Evolutionary conservation across 2,329 filamentous ascomycete genomes (phyloP).

Genomic region (Penicillium frequentans): DNA sequence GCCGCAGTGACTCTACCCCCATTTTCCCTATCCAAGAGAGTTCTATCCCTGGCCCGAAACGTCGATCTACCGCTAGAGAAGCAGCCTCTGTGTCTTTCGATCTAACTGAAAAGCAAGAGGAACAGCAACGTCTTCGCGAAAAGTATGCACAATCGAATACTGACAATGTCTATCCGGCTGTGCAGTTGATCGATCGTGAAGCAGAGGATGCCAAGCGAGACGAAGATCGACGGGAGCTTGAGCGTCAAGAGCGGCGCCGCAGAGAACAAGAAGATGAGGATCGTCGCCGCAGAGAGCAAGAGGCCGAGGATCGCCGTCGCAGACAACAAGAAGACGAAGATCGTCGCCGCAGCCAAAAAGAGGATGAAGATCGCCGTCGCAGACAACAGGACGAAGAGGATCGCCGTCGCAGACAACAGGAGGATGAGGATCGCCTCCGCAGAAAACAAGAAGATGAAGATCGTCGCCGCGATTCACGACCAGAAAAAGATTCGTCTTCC

Average conservation of each 20-base stretch:
- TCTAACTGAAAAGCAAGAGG: conserved; percentile 56
- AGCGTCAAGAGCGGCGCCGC: conserved; percentile 19
- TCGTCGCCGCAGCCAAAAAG: not conserved
- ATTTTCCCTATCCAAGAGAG: conserved; percentile 35
- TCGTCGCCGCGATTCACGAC: conserved; percentile 5
- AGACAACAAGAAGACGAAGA: not conserved
- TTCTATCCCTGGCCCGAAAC: conserved; percentile 28
- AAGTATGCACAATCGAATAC: conserved; percentile 7
- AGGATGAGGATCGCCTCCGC: not conserved
- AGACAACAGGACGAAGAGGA: conserved; percentile 1
- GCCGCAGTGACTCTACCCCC: conserved; percentile 51
- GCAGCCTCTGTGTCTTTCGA: conserved; percentile 57
- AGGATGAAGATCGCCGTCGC: conserved; percentile 4
- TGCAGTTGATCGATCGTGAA: conserved; percentile 31
- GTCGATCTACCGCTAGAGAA: conserved; percentile 37
- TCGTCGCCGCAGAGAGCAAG: conserved; percentile 9
- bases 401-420: not conserved
- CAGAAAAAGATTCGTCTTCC: conserved; percentile 30
- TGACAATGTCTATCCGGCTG: conserved; percentile 21
- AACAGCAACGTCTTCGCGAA: conserved; percentile 5
- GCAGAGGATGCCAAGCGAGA: conserved; percentile 17
- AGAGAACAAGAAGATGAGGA: conserved; percentile 4
- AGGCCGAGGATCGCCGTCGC: not conserved
- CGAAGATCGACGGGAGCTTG: not conserved
- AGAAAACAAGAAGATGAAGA: not conserved